phyloP scores from a whole-genome alignment of 148 eudicot species.

The Rhododendron ovatum region DNA sequence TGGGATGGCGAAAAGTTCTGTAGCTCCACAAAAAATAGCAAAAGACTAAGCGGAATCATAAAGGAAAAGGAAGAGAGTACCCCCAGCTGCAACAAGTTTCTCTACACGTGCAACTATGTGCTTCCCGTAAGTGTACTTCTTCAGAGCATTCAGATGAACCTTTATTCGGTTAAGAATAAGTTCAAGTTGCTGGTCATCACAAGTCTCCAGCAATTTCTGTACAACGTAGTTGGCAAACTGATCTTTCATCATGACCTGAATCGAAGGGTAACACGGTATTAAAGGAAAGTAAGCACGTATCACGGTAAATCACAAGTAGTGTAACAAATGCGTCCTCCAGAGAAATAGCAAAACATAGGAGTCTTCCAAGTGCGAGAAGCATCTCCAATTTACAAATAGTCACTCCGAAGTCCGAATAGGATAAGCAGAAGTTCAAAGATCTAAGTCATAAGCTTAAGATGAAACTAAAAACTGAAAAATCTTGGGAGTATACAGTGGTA shows the following conservation, averaged over 20 bases:
- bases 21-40: background rate
- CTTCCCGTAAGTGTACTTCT: slow-evolving; percentile 92
- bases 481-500: background rate
- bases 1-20: background rate
- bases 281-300: background rate
- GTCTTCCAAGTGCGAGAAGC: background rate
- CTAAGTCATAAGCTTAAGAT: background rate
- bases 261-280: background rate
- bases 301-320: background rate
- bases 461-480: background rate
- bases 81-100: slow-evolving; percentile 96
- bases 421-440: background rate
- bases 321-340: background rate
- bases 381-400: background rate
- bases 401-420: background rate
- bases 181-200: slow-evolving; percentile 82
- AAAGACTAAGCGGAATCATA: background rate
- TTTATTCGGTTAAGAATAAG: slow-evolving; percentile 72
- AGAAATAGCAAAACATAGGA: background rate
- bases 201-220: slow-evolving; percentile 90
- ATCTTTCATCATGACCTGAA: slow-evolving; percentile 97
- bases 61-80: slow-evolving; percentile 22
- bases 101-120: slow-evolving; percentile 96
- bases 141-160: slow-evolving; percentile 82
- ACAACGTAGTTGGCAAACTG: slow-evolving; percentile 35